Percentiles rank a stretch among this genome's conserved stretches.
Evolutionary conservation across 2,329 filamentous ascomycete genomes (phyloP).

Genomic region (Davidsoniella australis): DNA sequence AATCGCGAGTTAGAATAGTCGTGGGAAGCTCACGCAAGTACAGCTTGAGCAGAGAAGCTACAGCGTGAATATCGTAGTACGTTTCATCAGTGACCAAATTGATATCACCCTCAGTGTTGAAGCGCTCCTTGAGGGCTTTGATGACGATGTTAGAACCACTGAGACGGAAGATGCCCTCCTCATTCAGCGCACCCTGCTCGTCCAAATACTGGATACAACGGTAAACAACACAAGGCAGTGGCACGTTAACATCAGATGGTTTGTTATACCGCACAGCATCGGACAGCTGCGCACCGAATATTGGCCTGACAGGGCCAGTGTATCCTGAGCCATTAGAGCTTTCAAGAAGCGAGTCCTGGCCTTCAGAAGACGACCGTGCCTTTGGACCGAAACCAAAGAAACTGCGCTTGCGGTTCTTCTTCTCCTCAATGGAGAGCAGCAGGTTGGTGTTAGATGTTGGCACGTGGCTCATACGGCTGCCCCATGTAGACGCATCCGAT

Average conservation of each 20-base stretch:
- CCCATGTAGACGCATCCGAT: constrained; percentile 68
- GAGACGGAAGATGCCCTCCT: constrained; percentile 92
- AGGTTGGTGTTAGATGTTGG: neutral
- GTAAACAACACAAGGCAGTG: constrained; percentile 83
- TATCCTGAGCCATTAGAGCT: constrained; percentile 29
- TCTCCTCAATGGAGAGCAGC: constrained; percentile 43
- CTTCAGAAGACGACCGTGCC: constrained; percentile 39
- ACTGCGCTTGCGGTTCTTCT: constrained; percentile 64
- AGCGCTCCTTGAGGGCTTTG: constrained; percentile 75
- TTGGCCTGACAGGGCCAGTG: constrained; percentile 43
- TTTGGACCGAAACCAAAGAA: constrained; percentile 54
- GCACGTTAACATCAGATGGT: constrained; percentile 54
- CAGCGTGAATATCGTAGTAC: constrained; percentile 89
- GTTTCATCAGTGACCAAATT: constrained; percentile 67
- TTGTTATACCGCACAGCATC: constrained; percentile 74
- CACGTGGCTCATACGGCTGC: constrained; percentile 41
- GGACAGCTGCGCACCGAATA: constrained; percentile 70
- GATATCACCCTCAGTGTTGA: constrained; percentile 84
- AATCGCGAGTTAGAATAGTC: constrained; percentile 77
- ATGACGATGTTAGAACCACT: constrained; percentile 96
- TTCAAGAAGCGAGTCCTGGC: constrained; percentile 37
- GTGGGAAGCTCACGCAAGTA: constrained; percentile 85
- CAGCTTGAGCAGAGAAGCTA: constrained; percentile 83
- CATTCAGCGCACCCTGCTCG: constrained; percentile 59
- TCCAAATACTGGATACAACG: constrained; percentile 88